Conservation (phyloP, 2,329 filamentous ascomycete genomes). For the Emydomyces testavorans region DNA sequence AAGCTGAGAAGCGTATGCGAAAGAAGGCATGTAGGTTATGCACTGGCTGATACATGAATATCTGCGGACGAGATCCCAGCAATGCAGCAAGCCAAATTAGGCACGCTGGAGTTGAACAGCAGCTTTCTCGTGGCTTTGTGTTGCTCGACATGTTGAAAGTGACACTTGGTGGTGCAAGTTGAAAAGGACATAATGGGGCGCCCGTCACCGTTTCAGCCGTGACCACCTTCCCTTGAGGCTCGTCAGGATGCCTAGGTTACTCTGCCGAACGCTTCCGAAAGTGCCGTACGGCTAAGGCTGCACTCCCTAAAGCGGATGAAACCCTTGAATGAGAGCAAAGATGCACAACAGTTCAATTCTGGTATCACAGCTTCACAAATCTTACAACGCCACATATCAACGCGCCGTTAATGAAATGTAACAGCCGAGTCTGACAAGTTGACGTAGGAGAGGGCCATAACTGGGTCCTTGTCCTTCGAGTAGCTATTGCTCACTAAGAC, state of each 20-base stretch:
- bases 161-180: background rate
- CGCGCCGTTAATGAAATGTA: too few relatives aligned
- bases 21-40: too few relatives aligned
- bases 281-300: background rate
- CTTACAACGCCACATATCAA: background rate
- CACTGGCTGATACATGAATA: background rate
- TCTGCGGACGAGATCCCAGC: background rate
- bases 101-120: background rate
- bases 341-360: too few relatives aligned
- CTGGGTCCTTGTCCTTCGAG: too few relatives aligned
- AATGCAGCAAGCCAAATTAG: background rate
- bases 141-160: background rate
- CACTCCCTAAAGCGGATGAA: background rate
- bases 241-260: too few relatives aligned
- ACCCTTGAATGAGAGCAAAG: background rate
- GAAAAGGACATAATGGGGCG: background rate
- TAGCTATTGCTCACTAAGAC: background rate
- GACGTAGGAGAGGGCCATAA: too few relatives aligned
- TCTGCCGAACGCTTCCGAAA: background rate
- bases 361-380: background rate
- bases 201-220: too few relatives aligned
- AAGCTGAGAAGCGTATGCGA: too few relatives aligned
- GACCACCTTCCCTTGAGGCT: background rate
- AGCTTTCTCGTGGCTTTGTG: background rate
- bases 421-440: too few relatives aligned